A percentile compares a stretch with the other conserved stretches of the same genome.
Conservation (phyloP, 805 yeast genomes). For the Priceomyces carsonii region DNA sequence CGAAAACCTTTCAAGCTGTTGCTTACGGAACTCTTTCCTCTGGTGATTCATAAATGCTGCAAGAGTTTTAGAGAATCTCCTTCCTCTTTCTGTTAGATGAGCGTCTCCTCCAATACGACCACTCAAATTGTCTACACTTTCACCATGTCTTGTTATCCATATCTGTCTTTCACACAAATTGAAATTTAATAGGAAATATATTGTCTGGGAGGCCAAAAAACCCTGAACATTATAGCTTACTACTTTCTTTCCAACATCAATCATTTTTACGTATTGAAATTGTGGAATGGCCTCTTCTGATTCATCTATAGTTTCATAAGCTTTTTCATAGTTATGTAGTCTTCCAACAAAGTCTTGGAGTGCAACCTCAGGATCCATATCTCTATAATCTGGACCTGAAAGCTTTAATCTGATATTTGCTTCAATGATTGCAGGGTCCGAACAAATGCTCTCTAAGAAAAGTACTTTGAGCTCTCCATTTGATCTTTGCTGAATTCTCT, state of each 20-base stretch:
- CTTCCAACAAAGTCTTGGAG: conserved; percentile 80
- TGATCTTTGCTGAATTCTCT: conserved; percentile 55
- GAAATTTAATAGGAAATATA: conserved; percentile 85
- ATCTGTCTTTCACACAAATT: conserved; percentile 87
- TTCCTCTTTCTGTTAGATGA: conserved; percentile 74
- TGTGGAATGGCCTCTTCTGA: conserved; percentile 66
- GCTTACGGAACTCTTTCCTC: conserved; percentile 63
- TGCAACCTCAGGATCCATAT: conserved; percentile 82
- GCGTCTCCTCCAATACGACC: conserved; percentile 96
- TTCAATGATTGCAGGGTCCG: conserved; percentile 76
- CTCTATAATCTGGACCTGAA: conserved; percentile 88
- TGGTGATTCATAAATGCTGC: conserved; percentile 73
- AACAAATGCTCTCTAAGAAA: conserved; percentile 84
- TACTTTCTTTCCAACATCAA: conserved; percentile 92
- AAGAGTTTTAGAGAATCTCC: conserved; percentile 69
- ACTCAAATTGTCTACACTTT: conserved; percentile 76
- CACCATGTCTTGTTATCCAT: conserved; percentile 96
- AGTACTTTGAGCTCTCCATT: conserved; percentile 71
- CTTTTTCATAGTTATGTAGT: conserved; percentile 78
- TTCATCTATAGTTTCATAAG: conserved; percentile 88
- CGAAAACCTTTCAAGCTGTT: conserved; percentile 57
- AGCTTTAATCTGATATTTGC: conserved; percentile 81
- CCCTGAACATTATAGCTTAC: conserved; percentile 88
- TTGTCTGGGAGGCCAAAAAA: conserved; percentile 89
- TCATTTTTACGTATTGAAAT: conserved; percentile 90